Base-by-base conservation (phyloP, 2,329 filamentous ascomycete genomes). In the Xylogone sp. region DNA sequence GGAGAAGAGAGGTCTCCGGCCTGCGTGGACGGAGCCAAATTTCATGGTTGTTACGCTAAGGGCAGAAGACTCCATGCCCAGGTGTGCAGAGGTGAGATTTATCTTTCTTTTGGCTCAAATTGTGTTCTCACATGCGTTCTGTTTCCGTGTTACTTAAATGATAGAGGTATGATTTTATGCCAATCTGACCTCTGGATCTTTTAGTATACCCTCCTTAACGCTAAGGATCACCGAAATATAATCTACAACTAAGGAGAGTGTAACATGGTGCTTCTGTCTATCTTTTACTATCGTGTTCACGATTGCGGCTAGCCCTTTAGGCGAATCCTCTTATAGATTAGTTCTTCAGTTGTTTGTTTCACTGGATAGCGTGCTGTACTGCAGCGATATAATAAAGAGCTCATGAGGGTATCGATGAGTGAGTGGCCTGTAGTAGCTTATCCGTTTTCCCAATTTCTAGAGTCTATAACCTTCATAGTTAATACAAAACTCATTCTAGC, bases 21-120 rank as follows among this genome's bases (percentile, higher is more conserved):
- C 59, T 21, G 46, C 56, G 4, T 62, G 59, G 52, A 61, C 60
- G 3, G 63, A 66, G 48, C 56, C 60, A 8, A 64, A 66, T 48
- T 42, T 62, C 13, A 46, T 64, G 12, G 53, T 52, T 21, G 54
- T 58, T n/a, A 62, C 53, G 12, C 34, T 61, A 43, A 50, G 51
- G 2, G 16, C 61, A 3, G 56, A 60, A 42, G 59, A 59, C 43
- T 27, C 48, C 5, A 52, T 46, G 10, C 50, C 59, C 1, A 59
- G 58, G 29, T 51, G 61, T 29, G 56, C 60, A 21, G 59, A 58
- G 50, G 55, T 53, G 18, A 45, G 53, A 42, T 22, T n/a, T 51
- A 42, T 42, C 18, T 51, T 39, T 20, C 34, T 34, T 21, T 21
- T 20, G 21, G 13, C 21, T 42, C 27, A n/a, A n/a, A n/a, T 13